Evolutionary conservation across 1,139 yeast species (phyloP), one percentile per base, ranked within the genome.

Genomic region (Candida freyschussii): DNA sequence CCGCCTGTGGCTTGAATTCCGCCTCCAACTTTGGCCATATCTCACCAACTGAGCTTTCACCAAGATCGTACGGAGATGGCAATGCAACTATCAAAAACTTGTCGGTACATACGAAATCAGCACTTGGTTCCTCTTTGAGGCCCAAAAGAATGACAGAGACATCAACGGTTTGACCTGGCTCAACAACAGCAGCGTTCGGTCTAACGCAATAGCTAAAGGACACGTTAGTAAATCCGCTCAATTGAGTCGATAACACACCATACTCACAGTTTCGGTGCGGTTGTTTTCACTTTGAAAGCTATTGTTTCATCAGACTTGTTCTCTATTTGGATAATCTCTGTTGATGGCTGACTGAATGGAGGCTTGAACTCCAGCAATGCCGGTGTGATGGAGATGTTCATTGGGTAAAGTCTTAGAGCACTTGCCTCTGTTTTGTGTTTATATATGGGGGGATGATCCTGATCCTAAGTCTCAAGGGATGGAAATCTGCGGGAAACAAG

Each of bases 201-300:
- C 96, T 80, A 35, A 91, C 97, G 60, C 96, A 85, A 67, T 89
- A 85, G 17, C 43, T 39, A n/a, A n/a, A n/a, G n/a, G n/a, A n/a
- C n/a, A n/a, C n/a, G n/a, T n/a, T n/a, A n/a, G n/a, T n/a, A n/a
- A n/a, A n/a, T n/a, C n/a, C n/a, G n/a, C n/a, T n/a, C n/a, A n/a
- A n/a, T n/a, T n/a, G n/a, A n/a, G n/a, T n/a, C n/a, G n/a, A n/a
- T n/a, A n/a, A n/a, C n/a, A n/a, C n/a, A n/a, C n/a, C 21, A 18
- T 23, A 39, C 43, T 14, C 17, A 39, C 58, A 86, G 71, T 60
- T 85, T 89, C 39, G 99, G 99, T 11, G 97, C 96, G 8, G 99
- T 91, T 30, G 99, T 91, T 64, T 91, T 93, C 55, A 93, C 96
- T 67, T 93, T 93, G 69, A 86, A 91, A 20, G 96, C 96, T 30